These are phyloP conservation scores for Paxillus ammoniavirescens DNA, from an alignment of 768 basidiomycete species.

Conservation along the genomic window DNA sequence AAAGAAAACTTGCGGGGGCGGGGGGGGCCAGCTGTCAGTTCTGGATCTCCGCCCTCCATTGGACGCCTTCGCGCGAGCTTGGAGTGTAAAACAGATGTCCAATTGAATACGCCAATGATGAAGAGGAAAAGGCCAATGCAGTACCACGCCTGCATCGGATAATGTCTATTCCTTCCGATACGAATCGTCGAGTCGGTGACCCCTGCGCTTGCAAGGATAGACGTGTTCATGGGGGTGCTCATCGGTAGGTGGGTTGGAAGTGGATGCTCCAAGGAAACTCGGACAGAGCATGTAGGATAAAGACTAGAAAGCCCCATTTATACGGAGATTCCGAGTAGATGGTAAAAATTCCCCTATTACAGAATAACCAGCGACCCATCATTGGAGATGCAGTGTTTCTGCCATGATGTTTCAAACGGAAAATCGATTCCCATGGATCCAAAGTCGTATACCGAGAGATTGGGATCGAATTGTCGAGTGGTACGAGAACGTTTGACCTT, in stretches of 20 bases:
- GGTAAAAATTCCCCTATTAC: not conserved
- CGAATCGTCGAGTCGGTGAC: constrained; percentile 6
- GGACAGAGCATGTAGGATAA: not conserved
- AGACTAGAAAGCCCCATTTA: not conserved
- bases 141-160: constrained; percentile 12
- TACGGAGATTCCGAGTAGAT: not conserved
- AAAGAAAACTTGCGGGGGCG: constrained; percentile 38
- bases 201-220: constrained; percentile 3
- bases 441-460: not conserved
- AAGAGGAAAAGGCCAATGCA: constrained; percentile 11
- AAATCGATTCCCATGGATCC: not conserved
- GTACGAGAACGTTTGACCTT: too few species aligned
- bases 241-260: not conserved
- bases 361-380: not conserved
- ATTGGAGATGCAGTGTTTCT: too few species aligned
- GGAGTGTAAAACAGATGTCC: constrained; percentile 10
- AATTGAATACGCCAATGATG: constrained; percentile 8
- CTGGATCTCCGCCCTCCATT: not conserved
- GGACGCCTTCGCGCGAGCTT: constrained; percentile 3
- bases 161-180: not conserved
- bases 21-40: not conserved
- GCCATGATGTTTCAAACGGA: too few species aligned
- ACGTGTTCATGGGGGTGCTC: not conserved
- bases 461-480: not conserved
- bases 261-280: not conserved